Evolutionary conservation across 2,329 filamentous ascomycete genomes (phyloP).

Genomic region (Aspergillus pseudoviridinutans): DNA sequence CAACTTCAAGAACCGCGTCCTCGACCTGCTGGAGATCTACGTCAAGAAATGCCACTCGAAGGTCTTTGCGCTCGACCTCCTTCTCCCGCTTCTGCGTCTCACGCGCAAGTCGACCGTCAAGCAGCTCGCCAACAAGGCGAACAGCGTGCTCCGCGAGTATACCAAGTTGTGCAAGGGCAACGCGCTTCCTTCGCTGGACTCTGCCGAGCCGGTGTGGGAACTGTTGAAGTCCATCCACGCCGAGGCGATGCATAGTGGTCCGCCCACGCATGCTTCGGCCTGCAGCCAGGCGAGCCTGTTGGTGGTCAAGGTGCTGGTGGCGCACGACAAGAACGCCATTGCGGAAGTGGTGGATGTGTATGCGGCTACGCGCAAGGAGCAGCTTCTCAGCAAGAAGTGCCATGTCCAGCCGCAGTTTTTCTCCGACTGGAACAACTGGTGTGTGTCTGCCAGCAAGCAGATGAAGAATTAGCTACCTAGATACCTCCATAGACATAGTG

Average conservation of each 20-base stretch:
- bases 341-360: constrained; percentile 61
- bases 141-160: constrained; percentile 67
- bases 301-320: constrained; percentile 42
- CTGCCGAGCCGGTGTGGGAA: constrained; percentile 46
- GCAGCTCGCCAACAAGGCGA: constrained; percentile 69
- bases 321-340: constrained; percentile 49
- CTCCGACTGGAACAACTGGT: constrained; percentile 72
- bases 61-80: constrained; percentile 61
- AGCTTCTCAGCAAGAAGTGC: constrained; percentile 54
- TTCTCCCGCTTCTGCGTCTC: constrained; percentile 73
- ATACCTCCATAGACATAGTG: background rate
- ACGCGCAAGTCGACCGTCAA: constrained; percentile 73
- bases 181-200: constrained; percentile 41
- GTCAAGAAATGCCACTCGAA: constrained; percentile 72
- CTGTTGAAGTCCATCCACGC: constrained; percentile 65
- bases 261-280: constrained; percentile 68
- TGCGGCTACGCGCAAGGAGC: constrained; percentile 56
- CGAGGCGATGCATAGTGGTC: constrained; percentile 52
- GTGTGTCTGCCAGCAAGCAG: constrained; percentile 43
- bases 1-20: constrained; percentile 90
- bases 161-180: constrained; percentile 59
- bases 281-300: constrained; percentile 59
- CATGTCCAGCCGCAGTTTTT: constrained; percentile 65
- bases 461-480: constrained; percentile 29
- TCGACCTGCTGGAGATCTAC: constrained; percentile 83